Evolutionary conservation across 2,329 filamentous ascomycete genomes (phyloP).

Genomic region (Pyricularia sp.): DNA sequence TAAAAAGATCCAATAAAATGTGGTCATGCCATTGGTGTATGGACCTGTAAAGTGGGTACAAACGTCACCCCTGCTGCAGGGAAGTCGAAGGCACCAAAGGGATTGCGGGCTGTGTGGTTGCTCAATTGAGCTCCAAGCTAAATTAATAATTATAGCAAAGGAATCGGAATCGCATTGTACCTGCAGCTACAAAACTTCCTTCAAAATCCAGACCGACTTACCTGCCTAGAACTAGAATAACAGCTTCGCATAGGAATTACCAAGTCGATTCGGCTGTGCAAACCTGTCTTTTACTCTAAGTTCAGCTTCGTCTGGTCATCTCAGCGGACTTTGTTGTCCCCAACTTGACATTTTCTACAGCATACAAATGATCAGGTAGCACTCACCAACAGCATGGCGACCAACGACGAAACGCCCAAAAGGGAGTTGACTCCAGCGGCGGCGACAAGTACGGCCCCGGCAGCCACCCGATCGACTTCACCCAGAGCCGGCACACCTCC

Average conservation of each 20-base stretch:
- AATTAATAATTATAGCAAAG: background rate
- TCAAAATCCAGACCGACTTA: background rate
- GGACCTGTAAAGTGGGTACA: background rate
- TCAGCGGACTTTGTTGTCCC: background rate
- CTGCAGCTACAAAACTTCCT: background rate
- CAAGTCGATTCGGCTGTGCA: background rate
- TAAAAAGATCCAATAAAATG: background rate
- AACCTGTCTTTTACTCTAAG: background rate
- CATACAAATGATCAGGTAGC: background rate
- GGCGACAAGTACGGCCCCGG: conserved; percentile 16
- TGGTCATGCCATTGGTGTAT: background rate
- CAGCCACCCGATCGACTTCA: conserved; percentile 20
- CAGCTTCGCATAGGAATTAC: background rate
- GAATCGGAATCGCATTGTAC: background rate
- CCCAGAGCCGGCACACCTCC: conserved; percentile 4
- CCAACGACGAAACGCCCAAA: conserved; percentile 13
- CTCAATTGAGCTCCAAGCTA: background rate
- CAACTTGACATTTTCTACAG: background rate
- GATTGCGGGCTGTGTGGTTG: background rate
- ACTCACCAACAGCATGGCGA: conserved; percentile 13
- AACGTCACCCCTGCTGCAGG: background rate
- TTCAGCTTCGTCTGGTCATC: background rate
- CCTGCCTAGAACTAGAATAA: background rate
- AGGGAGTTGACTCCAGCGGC: conserved; percentile 11
- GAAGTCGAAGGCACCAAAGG: background rate